Evolutionary conservation across 73 alveolate genomes (phyloP), one percentile per base, ranked within the genome.

Genomic region (Uronychia binucleata): DNA sequence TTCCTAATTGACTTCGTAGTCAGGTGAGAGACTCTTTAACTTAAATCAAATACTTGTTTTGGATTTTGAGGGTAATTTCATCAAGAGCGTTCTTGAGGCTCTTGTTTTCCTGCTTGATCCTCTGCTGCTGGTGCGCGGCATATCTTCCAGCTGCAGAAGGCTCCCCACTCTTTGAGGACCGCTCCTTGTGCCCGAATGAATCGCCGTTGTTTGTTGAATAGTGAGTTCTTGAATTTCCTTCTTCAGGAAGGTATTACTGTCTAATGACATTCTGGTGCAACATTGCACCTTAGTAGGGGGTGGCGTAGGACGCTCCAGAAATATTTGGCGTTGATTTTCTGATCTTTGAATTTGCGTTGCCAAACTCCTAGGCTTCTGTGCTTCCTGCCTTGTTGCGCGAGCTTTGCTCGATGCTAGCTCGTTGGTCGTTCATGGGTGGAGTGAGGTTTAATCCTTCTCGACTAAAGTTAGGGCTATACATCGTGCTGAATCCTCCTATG

Each of bases 21-120:
- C 67, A 11, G 19, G 67, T 46, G 5, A 46, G 67, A 46, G 19
- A 46, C 67, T 46, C 67, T 46, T 46, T 11, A 46, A 11, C 19
- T 46, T 46, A 46, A 11, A 46, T 46, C 67, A 80, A 77, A 80
- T 80, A 80, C 67, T 80, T 80, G 31, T 80, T 80, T 57, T 80
- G 87, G 8, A 80, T 80, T 80, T 80, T 80, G 30, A 34, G 28
- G 25, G 87, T 80, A 26, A 80, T 80, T 26, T 80, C 87, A 28
- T 80, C 87, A n/a, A 80, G 87, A n/a, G 87, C 87, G n/a, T 78
- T 78, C 57, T 60, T 78, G 8, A 78, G n/a, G 57, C 59, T 80
- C n/a, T 19, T 5, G 67, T 46, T 46, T 11, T 46, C 19, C n/a
- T 5, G 5, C n/a, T 19, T 46, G 5, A 11, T 19, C 19, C n/a